phyloP scores from a whole-genome alignment of 1,139 yeast genomes.

The Taphrina communis region DNA sequence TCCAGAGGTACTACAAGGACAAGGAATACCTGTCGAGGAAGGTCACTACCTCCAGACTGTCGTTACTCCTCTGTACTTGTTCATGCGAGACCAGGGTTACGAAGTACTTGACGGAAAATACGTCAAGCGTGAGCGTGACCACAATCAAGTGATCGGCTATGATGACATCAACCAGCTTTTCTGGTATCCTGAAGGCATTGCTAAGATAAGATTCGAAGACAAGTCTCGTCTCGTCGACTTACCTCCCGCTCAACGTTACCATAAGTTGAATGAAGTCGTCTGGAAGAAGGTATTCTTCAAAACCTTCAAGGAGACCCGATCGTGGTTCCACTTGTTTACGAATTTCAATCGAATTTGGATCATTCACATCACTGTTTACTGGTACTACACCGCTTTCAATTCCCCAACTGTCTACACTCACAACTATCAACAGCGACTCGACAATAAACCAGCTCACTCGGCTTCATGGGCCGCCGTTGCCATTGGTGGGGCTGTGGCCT shows the following conservation, averaged over 20 bases:
- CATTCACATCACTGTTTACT: conserved; percentile 83
- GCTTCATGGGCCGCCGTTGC: conserved; percentile 93
- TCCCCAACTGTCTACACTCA: conserved; percentile 89
- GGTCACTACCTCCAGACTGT: conserved; percentile 94
- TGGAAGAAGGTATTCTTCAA: conserved; percentile 95
- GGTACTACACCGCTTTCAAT: conserved; percentile 94
- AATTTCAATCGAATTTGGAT: conserved; percentile 99
- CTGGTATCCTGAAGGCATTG: conserved; percentile 99
- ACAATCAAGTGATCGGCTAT: conserved; percentile 90
- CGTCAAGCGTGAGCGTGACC: conserved; percentile 96
- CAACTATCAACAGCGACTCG: conserved; percentile 78
- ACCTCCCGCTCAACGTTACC: conserved; percentile 86
- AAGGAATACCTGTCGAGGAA: conserved; percentile 66
- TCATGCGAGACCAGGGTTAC: conserved; percentile 91
- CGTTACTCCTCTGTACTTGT: conserved; percentile 88
- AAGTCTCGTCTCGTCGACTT: conserved; percentile 89
- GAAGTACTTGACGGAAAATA: conserved; percentile 93
- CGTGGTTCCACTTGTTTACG: conserved; percentile 95
- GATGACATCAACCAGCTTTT: conserved; percentile 98
- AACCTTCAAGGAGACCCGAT: conserved; percentile 94
- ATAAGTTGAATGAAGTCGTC: conserved; percentile 86
- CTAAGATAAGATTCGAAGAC: conserved; percentile 87
- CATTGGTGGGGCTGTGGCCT: conserved; percentile 88
- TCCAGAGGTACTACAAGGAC: conserved; percentile 79
- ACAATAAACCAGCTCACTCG: conserved; percentile 84